phyloP scores from a whole-genome alignment of 2,329 filamentous ascomycete genomes.

The Coniochaeta hoffmannii region DNA sequence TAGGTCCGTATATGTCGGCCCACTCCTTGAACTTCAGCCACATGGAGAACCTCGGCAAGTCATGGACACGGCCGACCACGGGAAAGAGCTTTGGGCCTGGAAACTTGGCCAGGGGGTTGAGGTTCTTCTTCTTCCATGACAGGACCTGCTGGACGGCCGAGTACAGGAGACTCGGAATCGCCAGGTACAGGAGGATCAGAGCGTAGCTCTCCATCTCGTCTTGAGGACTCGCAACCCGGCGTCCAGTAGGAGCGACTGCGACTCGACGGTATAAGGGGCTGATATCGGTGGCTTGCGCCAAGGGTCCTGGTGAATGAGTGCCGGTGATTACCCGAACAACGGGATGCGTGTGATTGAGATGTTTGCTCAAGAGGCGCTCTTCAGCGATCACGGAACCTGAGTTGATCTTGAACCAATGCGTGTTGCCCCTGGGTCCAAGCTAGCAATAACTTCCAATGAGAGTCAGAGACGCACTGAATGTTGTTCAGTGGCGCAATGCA shows the following conservation, averaged over 20 bases:
- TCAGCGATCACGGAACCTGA: neutral
- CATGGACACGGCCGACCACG: constrained; percentile 39
- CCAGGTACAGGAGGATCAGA: constrained; percentile 34
- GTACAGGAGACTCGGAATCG: constrained; percentile 35
- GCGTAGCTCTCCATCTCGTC: constrained; percentile 29
- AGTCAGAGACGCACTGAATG: neutral
- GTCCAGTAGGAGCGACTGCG: neutral
- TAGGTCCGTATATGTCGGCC: constrained; percentile 33
- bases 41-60: constrained; percentile 35
- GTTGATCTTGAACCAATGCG: neutral
- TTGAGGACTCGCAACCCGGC: neutral
- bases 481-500: neutral
- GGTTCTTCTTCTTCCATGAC: constrained; percentile 22
- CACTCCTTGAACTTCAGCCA: constrained; percentile 46
- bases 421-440: neutral
- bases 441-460: neutral
- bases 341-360: neutral
- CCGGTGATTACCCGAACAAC: neutral
- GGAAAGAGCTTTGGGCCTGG: constrained; percentile 40
- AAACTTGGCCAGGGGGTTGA: constrained; percentile 23
- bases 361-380: neutral
- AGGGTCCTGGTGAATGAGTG: neutral
- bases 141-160: constrained; percentile 31
- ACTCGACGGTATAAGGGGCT: neutral
- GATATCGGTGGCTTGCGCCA: neutral